Evolutionary conservation across 2,329 filamentous ascomycete species (phyloP).

Genomic region (Ceratocystis colombiana): DNA sequence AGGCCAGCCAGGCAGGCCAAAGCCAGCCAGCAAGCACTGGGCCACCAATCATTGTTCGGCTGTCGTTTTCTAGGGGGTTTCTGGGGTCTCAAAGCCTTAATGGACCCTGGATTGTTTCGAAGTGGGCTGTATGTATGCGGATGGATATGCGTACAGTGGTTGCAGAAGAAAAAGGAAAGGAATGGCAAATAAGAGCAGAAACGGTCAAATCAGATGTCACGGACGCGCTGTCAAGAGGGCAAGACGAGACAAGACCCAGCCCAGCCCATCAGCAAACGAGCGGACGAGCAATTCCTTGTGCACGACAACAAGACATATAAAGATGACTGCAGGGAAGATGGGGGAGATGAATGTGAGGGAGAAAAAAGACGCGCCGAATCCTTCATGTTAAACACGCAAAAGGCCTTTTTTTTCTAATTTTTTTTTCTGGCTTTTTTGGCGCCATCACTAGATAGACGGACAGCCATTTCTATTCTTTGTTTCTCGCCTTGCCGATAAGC

Average conservation of each 20-base stretch:
- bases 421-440: background rate
- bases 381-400: slow-evolving; percentile 8
- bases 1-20: background rate
- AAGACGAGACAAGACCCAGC: slow-evolving; percentile 2
- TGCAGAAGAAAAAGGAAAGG: slow-evolving; percentile 8
- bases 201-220: slow-evolving; percentile 10
- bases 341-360: background rate
- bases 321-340: slow-evolving; percentile 10
- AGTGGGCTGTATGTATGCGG: background rate
- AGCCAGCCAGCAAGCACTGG: background rate
- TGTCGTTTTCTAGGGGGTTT: too few species aligned
- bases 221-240: slow-evolving; percentile 11
- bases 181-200: slow-evolving; percentile 7
- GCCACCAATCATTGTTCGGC: slow-evolving; percentile 12
- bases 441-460: background rate
- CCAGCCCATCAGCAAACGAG: too few species aligned
- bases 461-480: background rate
- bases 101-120: slow-evolving; percentile 8
- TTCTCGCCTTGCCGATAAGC: background rate
- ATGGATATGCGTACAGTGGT: slow-evolving; percentile 12
- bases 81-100: slow-evolving; percentile 2
- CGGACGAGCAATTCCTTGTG: too few species aligned
- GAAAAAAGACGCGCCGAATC: slow-evolving; percentile 14
- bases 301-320: too few species aligned
- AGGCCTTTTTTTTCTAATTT: background rate